Conservation (phyloP, 2,329 filamentous ascomycete genomes). For the Fusarium drepaniforme region DNA sequence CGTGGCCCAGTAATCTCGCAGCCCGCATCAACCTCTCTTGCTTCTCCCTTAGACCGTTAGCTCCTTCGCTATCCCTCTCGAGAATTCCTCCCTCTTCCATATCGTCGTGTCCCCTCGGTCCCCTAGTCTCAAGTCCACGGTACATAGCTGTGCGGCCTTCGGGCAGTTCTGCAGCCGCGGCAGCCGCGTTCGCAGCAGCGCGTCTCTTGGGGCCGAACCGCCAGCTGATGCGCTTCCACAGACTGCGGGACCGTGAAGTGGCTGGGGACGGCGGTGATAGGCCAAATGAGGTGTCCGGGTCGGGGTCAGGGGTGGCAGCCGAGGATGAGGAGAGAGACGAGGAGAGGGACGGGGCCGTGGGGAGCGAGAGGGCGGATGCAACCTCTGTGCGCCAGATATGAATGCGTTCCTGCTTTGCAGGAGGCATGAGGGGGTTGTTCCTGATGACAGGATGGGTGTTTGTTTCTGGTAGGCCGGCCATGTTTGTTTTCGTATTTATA, state of each 20-base stretch:
- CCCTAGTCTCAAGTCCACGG: slow-evolving; percentile 38
- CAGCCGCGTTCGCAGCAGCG: slow-evolving; percentile 32
- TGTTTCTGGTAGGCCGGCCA: slow-evolving; percentile 16
- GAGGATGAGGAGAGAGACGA: slow-evolving; percentile 51
- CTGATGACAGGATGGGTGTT: slow-evolving; percentile 2
- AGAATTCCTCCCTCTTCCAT: slow-evolving; percentile 38
- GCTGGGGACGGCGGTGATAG: slow-evolving; percentile 30
- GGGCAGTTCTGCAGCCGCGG: slow-evolving; percentile 37
- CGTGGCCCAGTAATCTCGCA: slow-evolving; percentile 51
- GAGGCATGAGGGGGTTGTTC: slow-evolving; percentile 45
- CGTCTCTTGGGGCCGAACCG: slow-evolving; percentile 41
- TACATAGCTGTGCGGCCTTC: slow-evolving; percentile 53
- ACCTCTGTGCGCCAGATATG: slow-evolving; percentile 65
- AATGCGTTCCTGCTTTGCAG: slow-evolving; percentile 56
- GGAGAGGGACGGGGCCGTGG: slow-evolving; percentile 45
- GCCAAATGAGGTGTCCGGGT: slow-evolving; percentile 26
- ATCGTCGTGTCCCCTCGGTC: slow-evolving; percentile 32
- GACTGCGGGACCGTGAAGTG: slow-evolving; percentile 28
- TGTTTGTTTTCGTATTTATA: slow-evolving; percentile 19
- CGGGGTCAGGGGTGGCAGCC: slow-evolving; percentile 32
- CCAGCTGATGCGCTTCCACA: slow-evolving; percentile 46
- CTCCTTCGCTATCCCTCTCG: slow-evolving; percentile 42
- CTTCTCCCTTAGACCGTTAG: slow-evolving; percentile 49
- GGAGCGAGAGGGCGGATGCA: slow-evolving; percentile 48
- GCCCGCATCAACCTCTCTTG: slow-evolving; percentile 57